These are phyloP conservation scores for Mariannaea elegans DNA, from an alignment of 2,329 filamentous ascomycete genomes.

Conservation along the genomic window DNA sequence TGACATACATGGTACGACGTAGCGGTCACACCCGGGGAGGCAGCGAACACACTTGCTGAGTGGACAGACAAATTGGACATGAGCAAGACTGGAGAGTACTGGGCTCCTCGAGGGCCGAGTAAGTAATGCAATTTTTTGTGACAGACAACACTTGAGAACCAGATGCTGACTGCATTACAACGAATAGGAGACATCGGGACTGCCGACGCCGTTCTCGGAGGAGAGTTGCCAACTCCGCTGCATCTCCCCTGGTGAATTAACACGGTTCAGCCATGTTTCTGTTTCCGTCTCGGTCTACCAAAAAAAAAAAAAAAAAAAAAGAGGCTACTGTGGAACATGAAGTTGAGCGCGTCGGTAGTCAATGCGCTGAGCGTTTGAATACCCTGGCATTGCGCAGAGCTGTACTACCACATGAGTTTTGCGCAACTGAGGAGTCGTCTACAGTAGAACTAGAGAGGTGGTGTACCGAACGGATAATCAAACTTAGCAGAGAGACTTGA, in stretches of 20 bases:
- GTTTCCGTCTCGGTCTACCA: background rate
- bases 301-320: background rate
- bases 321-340: background rate
- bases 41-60: conserved; percentile 68
- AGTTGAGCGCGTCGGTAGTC: background rate
- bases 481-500: no score
- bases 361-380: background rate
- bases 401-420: conserved; percentile 8
- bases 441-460: no score
- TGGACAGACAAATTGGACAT: conserved; percentile 73
- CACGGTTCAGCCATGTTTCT: background rate
- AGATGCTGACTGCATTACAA: conserved; percentile 19
- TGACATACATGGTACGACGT: conserved; percentile 9
- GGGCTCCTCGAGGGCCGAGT: conserved; percentile 77
- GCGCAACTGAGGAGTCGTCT: no score
- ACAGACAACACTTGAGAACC: background rate
- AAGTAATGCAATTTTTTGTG: conserved; percentile 44
- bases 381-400: background rate
- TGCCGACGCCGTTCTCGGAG: conserved; percentile 70
- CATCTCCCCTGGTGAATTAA: conserved; percentile 69
- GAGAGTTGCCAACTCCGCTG: conserved; percentile 68
- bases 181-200: conserved; percentile 71
- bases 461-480: no score
- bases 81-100: conserved; percentile 73
- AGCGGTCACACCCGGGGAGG: conserved; percentile 75